These are phyloP conservation scores for Aspergillus vadensis DNA, from an alignment of 2,329 filamentous ascomycete species.

Conservation along the genomic window DNA sequence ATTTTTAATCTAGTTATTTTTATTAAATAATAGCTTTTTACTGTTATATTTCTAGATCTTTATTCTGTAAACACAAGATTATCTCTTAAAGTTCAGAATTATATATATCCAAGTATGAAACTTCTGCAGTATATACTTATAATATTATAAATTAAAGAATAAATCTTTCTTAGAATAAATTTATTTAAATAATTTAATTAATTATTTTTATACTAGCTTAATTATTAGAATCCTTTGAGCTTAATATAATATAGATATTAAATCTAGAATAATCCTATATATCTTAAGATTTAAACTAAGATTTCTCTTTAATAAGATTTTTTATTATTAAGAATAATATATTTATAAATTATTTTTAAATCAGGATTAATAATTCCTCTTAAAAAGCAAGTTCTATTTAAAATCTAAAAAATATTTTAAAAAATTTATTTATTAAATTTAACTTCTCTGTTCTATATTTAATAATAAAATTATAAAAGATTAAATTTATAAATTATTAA, in stretches of 20 bases:
- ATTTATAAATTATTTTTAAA: background rate
- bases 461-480: background rate
- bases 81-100: background rate
- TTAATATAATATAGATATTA: too few species aligned
- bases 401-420: background rate
- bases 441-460: background rate
- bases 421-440: background rate
- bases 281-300: too few species aligned
- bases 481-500: background rate
- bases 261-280: too few species aligned
- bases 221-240: too few species aligned
- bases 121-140: too few species aligned
- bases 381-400: background rate
- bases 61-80: background rate
- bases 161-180: too few species aligned
- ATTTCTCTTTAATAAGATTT: too few species aligned
- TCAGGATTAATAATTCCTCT: background rate
- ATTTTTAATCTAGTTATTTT: background rate
- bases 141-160: conserved; percentile 5
- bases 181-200: too few species aligned
- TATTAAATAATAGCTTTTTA: background rate
- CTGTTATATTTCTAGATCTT: background rate
- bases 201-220: too few species aligned
- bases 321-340: too few species aligned
- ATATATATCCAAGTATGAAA: background rate